Percentiles rank a stretch among this genome's conserved stretches.
Evolutionary conservation across 2,329 filamentous ascomycete species (phyloP).

Genomic region (Aureobasidium sp.): DNA sequence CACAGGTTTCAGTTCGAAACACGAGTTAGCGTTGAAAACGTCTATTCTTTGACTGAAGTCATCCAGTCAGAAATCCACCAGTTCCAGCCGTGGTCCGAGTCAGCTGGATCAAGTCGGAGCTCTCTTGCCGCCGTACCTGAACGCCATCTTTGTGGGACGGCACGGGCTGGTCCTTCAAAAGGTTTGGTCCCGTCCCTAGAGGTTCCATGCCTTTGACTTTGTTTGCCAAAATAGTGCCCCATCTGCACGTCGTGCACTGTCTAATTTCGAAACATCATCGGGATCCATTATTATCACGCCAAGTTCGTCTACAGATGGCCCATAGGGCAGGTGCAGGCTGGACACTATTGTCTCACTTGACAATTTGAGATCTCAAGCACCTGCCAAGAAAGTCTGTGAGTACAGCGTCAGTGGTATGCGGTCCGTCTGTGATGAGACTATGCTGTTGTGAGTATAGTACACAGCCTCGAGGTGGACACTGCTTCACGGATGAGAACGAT

Average conservation of each 20-base stretch:
- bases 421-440: not conserved
- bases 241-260: not conserved
- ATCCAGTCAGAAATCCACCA: not conserved
- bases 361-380: conserved; percentile 3
- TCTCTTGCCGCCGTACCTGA: conserved; percentile 1
- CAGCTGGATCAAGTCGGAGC: not conserved
- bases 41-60: not conserved
- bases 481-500: not conserved
- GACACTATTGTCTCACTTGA: conserved; percentile 9
- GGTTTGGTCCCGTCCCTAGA: not conserved
- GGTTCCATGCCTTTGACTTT: not conserved
- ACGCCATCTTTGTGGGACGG: conserved; percentile 1
- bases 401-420: not conserved
- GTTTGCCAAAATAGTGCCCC: conserved; percentile 7
- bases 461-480: not conserved
- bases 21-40: not conserved
- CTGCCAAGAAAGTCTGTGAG: not conserved
- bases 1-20: conserved; percentile 1
- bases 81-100: not conserved
- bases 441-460: not conserved
- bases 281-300: conserved; percentile 4
- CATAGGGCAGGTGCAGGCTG: not conserved
- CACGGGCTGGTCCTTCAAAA: conserved; percentile 4
- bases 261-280: not conserved
- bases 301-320: not conserved